Percentiles rank a stretch among this genome's conserved stretches.
Evolutionary conservation across 306 rosid species (phyloP).

Genomic region (Quercus cerris): DNA sequence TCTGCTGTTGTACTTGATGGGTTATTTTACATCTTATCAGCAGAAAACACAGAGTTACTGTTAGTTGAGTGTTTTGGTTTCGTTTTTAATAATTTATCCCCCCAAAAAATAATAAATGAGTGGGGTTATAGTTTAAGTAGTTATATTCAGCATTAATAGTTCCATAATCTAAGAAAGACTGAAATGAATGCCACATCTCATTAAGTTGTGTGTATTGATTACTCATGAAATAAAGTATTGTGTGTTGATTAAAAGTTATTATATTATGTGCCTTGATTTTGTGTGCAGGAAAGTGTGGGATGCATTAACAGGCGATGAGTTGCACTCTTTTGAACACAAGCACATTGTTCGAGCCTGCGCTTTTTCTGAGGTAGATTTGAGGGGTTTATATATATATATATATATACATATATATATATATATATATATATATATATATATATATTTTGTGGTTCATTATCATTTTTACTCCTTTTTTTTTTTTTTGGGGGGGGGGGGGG

Average conservation of each 20-base stretch:
- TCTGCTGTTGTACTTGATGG: neutral
- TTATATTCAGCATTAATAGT: neutral
- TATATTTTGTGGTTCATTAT: neutral
- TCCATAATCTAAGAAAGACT: neutral
- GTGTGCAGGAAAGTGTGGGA: conserved; percentile 94
- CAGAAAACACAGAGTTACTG: neutral
- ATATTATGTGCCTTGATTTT: conserved; percentile 13
- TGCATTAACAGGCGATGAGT: conserved; percentile 87
- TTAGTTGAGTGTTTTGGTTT: too few relatives aligned
- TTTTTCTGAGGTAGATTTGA: conserved; percentile 74
- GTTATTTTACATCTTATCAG: neutral
- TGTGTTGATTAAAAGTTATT: neutral
- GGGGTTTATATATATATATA: neutral
- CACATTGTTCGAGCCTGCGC: conserved; percentile 98
- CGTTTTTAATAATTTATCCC: too few relatives aligned
- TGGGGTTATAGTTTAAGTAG: neutral
- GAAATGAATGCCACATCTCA: neutral
- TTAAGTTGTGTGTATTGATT: neutral
- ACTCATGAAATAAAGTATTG: too few relatives aligned
- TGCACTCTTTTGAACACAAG: conserved; percentile 95
- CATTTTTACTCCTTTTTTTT: neutral
- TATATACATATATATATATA: neutral
- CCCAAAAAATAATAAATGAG: neutral
- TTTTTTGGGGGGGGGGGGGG: neutral
- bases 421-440: neutral